A percentile compares a stretch with the other conserved stretches of the same genome.
Evolutionary conservation across 148 eudicot species (phyloP).

Genomic region (Heliamphora exappendiculata): DNA sequence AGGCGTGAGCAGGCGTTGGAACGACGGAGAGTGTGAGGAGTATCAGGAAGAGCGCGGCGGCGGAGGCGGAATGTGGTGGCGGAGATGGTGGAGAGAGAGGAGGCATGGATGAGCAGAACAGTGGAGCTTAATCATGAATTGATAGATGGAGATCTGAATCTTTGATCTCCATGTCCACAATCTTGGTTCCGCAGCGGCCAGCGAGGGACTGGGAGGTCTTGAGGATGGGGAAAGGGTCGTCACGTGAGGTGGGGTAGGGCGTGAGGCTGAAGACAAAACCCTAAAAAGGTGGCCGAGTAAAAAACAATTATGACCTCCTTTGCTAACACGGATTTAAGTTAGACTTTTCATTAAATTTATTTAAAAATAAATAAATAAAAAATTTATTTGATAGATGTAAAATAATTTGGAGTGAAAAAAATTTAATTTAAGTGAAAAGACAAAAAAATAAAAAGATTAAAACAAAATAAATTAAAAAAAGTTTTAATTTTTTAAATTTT

Average conservation of each 20-base stretch:
- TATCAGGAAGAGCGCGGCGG: conserved; percentile 7
- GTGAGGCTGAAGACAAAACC: conserved; percentile 24
- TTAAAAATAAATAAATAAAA: too few relatives aligned
- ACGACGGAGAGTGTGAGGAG: not conserved
- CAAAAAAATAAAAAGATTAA: too few relatives aligned
- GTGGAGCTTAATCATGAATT: conserved; percentile 7
- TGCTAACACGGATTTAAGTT: too few relatives aligned
- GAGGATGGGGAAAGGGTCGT: conserved; percentile 6
- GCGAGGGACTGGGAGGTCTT: conserved; percentile 12
- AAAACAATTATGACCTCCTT: too few relatives aligned
- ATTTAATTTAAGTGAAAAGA: too few relatives aligned
- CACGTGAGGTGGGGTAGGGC: conserved; percentile 38
- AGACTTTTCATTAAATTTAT: too few relatives aligned
- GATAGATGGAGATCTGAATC: conserved; percentile 15
- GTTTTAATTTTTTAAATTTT: too few relatives aligned
- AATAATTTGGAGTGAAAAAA: too few relatives aligned
- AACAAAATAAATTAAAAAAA: too few relatives aligned
- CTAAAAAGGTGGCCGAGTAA: not conserved
- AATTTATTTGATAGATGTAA: too few relatives aligned
- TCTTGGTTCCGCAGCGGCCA: not conserved
- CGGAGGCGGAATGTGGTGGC: not conserved
- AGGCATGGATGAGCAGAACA: conserved; percentile 20
- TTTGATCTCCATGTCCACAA: not conserved
- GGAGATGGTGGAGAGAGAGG: conserved; percentile 13
- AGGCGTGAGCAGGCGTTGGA: not conserved